Evolutionary conservation across 2,329 filamentous ascomycete species (phyloP).

Genomic region (Rhynchosporium graminicola): DNA sequence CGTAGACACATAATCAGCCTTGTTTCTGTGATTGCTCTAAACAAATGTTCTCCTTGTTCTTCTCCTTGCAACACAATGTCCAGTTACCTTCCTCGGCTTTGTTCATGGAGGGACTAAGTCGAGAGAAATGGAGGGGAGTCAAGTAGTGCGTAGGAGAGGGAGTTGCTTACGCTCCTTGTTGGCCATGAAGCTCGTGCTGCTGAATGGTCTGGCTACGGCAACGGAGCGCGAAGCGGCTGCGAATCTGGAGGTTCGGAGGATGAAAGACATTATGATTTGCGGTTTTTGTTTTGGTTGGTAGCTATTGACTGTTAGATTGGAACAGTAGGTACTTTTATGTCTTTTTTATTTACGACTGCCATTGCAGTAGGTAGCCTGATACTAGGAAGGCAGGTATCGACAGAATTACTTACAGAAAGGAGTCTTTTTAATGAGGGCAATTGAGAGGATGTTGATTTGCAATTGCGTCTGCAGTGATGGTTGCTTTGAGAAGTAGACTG

Average conservation of each 20-base stretch:
- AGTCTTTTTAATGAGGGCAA: no score
- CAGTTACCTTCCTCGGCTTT: no score
- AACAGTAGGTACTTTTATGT: no score
- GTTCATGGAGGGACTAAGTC: no score
- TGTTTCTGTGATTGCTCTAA: background rate
- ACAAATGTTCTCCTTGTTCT: background rate
- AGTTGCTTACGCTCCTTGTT: conserved; percentile 39
- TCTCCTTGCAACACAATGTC: no score
- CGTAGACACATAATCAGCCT: no score
- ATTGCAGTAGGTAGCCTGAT: no score
- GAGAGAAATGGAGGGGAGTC: no score
- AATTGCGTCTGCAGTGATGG: conserved; percentile 1
- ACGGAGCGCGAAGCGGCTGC: conserved; percentile 20
- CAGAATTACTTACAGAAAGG: no score
- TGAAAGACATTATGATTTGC: conserved; percentile 45
- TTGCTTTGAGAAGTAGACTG: background rate
- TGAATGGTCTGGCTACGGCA: conserved; percentile 28
- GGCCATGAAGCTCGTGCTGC: conserved; percentile 22
- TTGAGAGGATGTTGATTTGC: background rate
- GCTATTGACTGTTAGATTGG: background rate
- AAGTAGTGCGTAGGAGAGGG: background rate
- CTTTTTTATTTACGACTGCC: no score
- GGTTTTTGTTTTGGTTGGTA: conserved; percentile 41
- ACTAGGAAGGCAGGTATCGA: no score
- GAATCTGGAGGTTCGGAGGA: conserved; percentile 29